Base-by-base conservation (phyloP, 2,329 filamentous ascomycete species). In the Colletotrichum trifolii region DNA sequence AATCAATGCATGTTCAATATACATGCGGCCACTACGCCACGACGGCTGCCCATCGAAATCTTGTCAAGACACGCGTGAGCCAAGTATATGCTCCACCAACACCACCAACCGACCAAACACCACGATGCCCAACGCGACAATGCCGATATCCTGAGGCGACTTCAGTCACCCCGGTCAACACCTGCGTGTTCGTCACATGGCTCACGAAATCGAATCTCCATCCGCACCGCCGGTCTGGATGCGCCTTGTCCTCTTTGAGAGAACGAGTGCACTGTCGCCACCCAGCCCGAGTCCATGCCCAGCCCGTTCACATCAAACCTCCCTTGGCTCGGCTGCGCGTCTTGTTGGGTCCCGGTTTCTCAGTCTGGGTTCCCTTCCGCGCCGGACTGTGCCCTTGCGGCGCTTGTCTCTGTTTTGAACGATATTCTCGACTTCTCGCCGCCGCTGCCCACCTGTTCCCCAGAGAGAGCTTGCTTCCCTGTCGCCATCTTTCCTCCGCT, bases 261-360 rank as follows among this genome's bases (percentile, higher is more conserved):
- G 25, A 25, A 25, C 25, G 25, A 5, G 25, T 25, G 25, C 50
- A 42, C 54, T 34, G 45, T 50, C 60, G 35, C 54, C 17, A 42
- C 34, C 54, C 35, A 58, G 60, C 33, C 42, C 54, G 48, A 40
- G 39, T 49, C 58, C 40, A 25, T 25, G 4, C 25, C 25, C 25
- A 25, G 25, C 25, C 25, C 25, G 25, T 25, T 25, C 25, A 25
- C 25, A 25, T 25, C 25, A 25, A 25, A 25, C 25, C 63, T 63
- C 63, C 63, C 63, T 66, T 66, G 58, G 46, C 43, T 50, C 55
- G 55, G 63, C 38, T 45, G 48, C 43, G 17, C 54, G n/a, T n/a
- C 56, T 56, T 25, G 25, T 25, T 47, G 52, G 54, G 13, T 53
- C 58, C 42, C 35, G 50, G 57, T 46, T 45, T 36, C 13, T 45